These are phyloP conservation scores for Hyaloscypha finlandica DNA, from an alignment of 495 filamentous ascomycete species.

Conservation along the genomic window DNA sequence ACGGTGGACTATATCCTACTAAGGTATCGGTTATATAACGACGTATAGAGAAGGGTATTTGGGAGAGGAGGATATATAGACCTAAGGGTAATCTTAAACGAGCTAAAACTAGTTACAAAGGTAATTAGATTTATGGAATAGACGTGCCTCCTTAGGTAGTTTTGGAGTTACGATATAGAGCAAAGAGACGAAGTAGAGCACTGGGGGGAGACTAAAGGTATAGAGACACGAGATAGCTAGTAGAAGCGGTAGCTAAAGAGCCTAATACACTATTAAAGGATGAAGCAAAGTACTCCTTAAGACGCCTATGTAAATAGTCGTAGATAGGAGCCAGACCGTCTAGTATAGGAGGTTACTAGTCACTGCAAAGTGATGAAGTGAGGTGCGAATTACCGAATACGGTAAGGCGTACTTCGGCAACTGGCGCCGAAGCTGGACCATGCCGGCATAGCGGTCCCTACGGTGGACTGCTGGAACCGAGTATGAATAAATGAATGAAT, in stretches of 20 bases:
- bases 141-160: constrained; percentile 1
- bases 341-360: constrained; percentile 19
- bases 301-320: constrained; percentile 20
- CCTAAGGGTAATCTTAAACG: too few species aligned
- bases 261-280: constrained; percentile 1
- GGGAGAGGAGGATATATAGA: too few species aligned
- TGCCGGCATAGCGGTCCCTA: not conserved
- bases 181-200: not conserved
- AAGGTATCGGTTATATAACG: too few species aligned
- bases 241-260: not conserved
- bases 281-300: constrained; percentile 21
- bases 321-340: constrained; percentile 23
- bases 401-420: too few species aligned
- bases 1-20: too few species aligned
- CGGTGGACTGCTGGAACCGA: not conserved
- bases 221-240: not conserved
- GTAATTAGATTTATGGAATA: constrained; percentile 3
- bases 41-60: too few species aligned
- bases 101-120: constrained; percentile 1
- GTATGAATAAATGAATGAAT: constrained; percentile 2
- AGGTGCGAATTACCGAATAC: constrained; percentile 5
- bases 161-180: not conserved
- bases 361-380: constrained; percentile 18
- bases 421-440: too few species aligned
- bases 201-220: constrained; percentile 8